phyloP scores from a whole-genome alignment of 495 filamentous ascomycete genomes.

The Hypoxylon fuscum region DNA sequence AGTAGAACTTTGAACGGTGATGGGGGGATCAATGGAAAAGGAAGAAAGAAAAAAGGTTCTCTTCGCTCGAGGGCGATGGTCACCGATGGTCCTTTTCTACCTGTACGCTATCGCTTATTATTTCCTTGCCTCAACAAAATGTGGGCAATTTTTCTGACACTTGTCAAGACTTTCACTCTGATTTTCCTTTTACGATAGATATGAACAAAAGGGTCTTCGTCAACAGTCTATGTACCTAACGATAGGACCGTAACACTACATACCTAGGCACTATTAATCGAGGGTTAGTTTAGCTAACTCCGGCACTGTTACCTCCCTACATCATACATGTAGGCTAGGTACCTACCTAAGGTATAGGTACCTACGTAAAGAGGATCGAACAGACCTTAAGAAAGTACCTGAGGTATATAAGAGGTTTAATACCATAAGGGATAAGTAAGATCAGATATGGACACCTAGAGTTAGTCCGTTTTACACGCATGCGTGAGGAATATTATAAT shows the following conservation, averaged over 20 bases:
- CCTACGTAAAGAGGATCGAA: no score
- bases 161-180: constrained; percentile 30
- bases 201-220: constrained; percentile 7
- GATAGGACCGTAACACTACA: constrained; percentile 24
- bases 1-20: background rate
- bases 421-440: background rate
- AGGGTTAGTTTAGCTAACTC: constrained; percentile 30
- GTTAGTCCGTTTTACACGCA: background rate
- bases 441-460: background rate
- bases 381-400: no score
- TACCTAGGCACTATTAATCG: constrained; percentile 19
- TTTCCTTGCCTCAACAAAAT: constrained; percentile 31
- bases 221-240: no score
- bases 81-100: constrained; percentile 25
- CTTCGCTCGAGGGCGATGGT: background rate
- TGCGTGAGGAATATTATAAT: no score
- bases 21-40: constrained; percentile 8
- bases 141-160: constrained; percentile 27
- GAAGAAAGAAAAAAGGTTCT: background rate
- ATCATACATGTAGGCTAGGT: background rate
- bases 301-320: constrained; percentile 8
- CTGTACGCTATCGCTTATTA: constrained; percentile 24
- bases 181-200: constrained; percentile 8
- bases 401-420: no score
- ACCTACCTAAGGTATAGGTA: background rate